Evolutionary conservation across 1,139 yeast species (phyloP).

Genomic region (Protomyces pachydermus): DNA sequence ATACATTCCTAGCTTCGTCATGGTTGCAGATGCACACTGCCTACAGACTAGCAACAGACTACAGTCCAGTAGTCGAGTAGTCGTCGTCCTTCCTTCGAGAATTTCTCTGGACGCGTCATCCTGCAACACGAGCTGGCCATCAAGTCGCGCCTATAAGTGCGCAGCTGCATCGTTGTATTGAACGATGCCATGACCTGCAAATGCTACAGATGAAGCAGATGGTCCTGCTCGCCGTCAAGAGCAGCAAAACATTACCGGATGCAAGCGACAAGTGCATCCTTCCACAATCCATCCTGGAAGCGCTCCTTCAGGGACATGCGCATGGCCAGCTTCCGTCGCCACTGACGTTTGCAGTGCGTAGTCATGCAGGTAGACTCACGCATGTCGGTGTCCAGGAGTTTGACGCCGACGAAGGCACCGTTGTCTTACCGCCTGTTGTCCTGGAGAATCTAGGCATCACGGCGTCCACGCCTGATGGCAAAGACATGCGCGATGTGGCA

Average conservation of each 20-base stretch:
- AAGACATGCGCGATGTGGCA: neutral
- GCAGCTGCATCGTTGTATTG: too few relatives aligned
- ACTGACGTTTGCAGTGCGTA: conserved; percentile 39
- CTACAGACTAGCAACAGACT: neutral
- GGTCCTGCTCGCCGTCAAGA: neutral
- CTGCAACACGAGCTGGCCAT: neutral
- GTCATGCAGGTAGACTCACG: conserved; percentile 35
- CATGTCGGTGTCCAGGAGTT: conserved; percentile 46
- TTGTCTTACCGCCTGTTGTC: conserved; percentile 37
- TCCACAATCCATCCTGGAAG: conserved; percentile 16
- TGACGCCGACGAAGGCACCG: conserved; percentile 39
- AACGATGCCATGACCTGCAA: too few relatives aligned
- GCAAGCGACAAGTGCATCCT: conserved; percentile 25
- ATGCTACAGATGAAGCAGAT: neutral
- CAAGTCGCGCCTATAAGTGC: too few relatives aligned
- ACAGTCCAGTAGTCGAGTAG: neutral
- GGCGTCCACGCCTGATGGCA: neutral
- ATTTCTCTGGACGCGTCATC: neutral
- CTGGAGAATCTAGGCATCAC: conserved; percentile 35
- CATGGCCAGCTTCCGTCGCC: conserved; percentile 38
- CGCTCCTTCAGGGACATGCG: neutral
- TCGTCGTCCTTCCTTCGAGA: neutral
- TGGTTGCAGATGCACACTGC: neutral
- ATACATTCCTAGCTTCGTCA: too few relatives aligned
- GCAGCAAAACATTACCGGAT: neutral